Evolutionary conservation across 306 rosid species (phyloP).

Genomic region (Casuarina equisetifolia): DNA sequence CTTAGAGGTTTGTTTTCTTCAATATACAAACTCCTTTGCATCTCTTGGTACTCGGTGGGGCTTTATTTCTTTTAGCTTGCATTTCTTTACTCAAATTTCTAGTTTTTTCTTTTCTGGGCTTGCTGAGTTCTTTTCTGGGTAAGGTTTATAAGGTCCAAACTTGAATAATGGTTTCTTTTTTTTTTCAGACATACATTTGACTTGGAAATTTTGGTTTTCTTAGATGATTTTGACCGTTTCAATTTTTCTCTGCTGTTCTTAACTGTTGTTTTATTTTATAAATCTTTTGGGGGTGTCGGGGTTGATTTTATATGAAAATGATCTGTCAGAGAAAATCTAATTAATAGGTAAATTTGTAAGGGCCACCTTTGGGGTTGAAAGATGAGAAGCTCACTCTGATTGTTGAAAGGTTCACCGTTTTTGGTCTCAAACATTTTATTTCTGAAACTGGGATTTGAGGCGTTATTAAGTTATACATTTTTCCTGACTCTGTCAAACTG

Average conservation of each 20-base stretch:
- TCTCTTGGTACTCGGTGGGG: neutral
- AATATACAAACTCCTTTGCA: neutral
- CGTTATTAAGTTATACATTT: neutral
- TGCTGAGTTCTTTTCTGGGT: neutral
- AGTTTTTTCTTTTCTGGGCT: neutral
- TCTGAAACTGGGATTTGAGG: neutral
- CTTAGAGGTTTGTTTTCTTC: constrained; percentile 30
- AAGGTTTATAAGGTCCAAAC: neutral
- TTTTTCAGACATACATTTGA: neutral
- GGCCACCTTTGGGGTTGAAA: neutral
- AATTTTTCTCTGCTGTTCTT: neutral
- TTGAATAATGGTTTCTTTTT: neutral
- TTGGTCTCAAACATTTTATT: neutral
- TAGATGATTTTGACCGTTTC: neutral
- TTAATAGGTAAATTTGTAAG: neutral
- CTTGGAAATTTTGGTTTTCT: neutral
- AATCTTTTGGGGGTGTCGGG: neutral
- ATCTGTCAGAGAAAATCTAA: constrained; percentile 1
- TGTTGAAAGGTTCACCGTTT: neutral
- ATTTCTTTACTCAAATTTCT: neutral
- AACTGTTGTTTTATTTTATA: neutral
- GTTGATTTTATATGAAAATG: neutral
- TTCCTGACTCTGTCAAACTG: neutral
- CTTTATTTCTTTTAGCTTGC: neutral
- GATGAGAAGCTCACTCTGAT: constrained; percentile 1